A percentile compares a stretch with the other conserved stretches of the same genome.
Evolutionary conservation across 2,329 filamentous ascomycete genomes (phyloP).

Genomic region (Cladosporium sp.): DNA sequence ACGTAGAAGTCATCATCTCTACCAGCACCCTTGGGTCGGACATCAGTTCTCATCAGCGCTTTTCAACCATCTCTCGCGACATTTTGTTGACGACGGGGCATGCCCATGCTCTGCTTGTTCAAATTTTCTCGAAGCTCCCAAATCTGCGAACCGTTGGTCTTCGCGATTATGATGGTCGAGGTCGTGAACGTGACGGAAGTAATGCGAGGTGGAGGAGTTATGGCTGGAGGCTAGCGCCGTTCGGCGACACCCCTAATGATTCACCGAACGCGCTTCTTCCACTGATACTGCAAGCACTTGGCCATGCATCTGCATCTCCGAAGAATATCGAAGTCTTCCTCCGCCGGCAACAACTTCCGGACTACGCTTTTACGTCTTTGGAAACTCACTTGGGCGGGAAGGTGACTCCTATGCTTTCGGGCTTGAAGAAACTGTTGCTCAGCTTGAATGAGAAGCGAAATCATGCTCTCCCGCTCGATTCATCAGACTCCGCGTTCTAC

Average conservation of each 20-base stretch:
- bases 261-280: constrained; percentile 15
- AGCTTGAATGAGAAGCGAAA: background rate
- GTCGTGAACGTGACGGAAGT: constrained; percentile 45
- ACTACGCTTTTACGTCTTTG: background rate
- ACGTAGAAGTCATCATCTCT: constrained; percentile 1
- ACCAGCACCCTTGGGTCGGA: background rate
- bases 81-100: constrained; percentile 37
- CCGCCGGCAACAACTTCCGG: background rate
- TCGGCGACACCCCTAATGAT: background rate
- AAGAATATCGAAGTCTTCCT: constrained; percentile 23
- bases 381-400: background rate
- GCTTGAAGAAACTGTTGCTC: background rate
- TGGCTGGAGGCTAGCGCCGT: constrained; percentile 31
- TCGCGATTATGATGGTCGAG: constrained; percentile 51
- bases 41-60: constrained; percentile 1
- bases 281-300: constrained; percentile 20
- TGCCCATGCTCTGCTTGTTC: constrained; percentile 48
- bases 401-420: background rate
- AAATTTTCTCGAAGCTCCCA: constrained; percentile 50
- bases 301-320: constrained; percentile 13
- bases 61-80: constrained; percentile 16
- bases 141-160: constrained; percentile 53
- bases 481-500: background rate
- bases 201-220: constrained; percentile 49
- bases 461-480: background rate